Base-by-base conservation (phyloP, 208 protist species). In the Endotrypanum monterogeii region DNA sequence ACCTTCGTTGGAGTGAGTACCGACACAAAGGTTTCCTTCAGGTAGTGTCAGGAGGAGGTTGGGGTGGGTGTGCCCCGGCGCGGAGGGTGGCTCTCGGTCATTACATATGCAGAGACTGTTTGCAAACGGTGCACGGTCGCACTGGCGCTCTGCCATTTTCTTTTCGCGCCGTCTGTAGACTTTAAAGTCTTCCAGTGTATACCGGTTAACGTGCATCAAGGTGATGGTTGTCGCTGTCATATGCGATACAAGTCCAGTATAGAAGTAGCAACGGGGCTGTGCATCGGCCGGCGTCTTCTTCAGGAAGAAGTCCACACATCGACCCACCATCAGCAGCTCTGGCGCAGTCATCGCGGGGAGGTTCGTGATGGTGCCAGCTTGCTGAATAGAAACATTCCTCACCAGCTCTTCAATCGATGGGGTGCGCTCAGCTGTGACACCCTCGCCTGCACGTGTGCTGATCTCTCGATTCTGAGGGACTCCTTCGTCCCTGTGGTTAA, bases 271-370 rank as follows among this genome's bases (percentile, higher is more conserved):
- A 52, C 67, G 54, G 5, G 37, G 51, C 23, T 86, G 66, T 9
- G 74, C 79, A 23, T 74, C 71, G 46, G 83, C 46, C 1, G 57
- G 66, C 2, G 84, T 80, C 52, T 89, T 11, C 50, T 46, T 87
- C 7, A 79, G 82, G 1, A 54, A 57, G 73, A 95, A 86, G 1
- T 67, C 84, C 18, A 95, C 86, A 51, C 80, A 86, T 23, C 86
- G 85, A 4, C 90, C 90, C 50, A 93, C 91, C 32, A 95, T 78
- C 58, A 86, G 88, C 48, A 95, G 73, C 71, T 95, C 88, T 8
- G 85, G 86, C 30, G 80, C 72, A 2, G 50, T 54, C 23, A 96
- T 60, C 12, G 61, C 25, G 12, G 92, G 92, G 46, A 96, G 46
- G 54, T 96, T 85, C 51, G 85, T 78, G 55, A 92, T 90, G 1